These are phyloP conservation scores for Aspergillus japonicus DNA, from an alignment of 2,329 filamentous ascomycete species.

Conservation along the genomic window DNA sequence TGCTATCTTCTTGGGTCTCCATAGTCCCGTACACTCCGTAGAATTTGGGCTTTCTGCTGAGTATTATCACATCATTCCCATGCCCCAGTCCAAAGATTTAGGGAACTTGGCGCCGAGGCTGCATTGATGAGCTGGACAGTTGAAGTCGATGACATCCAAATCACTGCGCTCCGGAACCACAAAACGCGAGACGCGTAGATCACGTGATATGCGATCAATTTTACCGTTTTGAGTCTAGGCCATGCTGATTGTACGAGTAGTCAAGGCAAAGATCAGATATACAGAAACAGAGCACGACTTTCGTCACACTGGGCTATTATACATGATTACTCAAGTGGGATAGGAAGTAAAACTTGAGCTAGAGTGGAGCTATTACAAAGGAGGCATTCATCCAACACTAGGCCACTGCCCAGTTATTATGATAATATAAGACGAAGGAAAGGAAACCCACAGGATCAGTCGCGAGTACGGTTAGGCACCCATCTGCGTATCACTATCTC, in stretches of 20 bases:
- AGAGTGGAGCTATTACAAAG: not conserved
- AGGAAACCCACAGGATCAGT: slow-evolving; percentile 39
- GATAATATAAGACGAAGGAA: not conserved
- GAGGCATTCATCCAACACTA: not conserved
- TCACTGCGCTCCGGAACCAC: slow-evolving; percentile 9
- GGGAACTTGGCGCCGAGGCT: not conserved
- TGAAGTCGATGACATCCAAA: not conserved
- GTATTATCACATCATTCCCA: not conserved
- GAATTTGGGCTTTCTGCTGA: not conserved
- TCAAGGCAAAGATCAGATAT: no score
- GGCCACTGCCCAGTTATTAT: not conserved
- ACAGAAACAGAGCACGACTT: not conserved
- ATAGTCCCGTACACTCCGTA: slow-evolving; percentile 21
- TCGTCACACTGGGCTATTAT: not conserved
- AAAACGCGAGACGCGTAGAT: slow-evolving; percentile 32
- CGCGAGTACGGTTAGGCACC: slow-evolving; percentile 75
- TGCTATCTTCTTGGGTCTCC: slow-evolving; percentile 43
- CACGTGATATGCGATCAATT: slow-evolving; percentile 32
- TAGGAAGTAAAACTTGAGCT: no score
- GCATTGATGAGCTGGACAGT: not conserved
- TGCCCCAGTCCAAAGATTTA: not conserved
- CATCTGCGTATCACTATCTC: slow-evolving; percentile 81
- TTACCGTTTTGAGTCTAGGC: slow-evolving; percentile 22
- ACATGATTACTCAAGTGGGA: not conserved
- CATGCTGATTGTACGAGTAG: not conserved